These are phyloP conservation scores for Polyporus arcularius DNA, from an alignment of 768 basidiomycete species.

Conservation along the genomic window DNA sequence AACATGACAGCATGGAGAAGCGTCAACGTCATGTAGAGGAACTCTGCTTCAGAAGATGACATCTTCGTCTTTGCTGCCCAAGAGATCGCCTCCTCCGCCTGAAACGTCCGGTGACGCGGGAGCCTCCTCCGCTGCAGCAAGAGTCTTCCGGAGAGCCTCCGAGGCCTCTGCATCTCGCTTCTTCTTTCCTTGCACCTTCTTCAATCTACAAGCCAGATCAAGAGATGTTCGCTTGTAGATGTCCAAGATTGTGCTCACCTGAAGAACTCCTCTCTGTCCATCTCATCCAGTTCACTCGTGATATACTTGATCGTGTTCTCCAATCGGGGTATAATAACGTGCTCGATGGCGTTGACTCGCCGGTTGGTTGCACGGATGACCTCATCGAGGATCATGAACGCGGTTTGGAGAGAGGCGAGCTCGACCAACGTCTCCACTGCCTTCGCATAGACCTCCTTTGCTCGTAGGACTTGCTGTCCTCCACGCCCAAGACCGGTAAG, in stretches of 20 bases:
- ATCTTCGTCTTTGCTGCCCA: conserved; percentile 88
- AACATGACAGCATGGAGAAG: not conserved
- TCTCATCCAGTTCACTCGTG: conserved; percentile 95
- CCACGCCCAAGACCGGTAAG: conserved; percentile 96
- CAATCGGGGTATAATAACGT: conserved; percentile 91
- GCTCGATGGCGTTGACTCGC: conserved; percentile 97
- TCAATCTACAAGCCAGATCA: conserved; percentile 55
- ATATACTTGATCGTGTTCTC: conserved; percentile 99
- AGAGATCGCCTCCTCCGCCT: conserved; percentile 56
- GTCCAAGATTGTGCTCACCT: conserved; percentile 46
- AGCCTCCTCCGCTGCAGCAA: conserved; percentile 14
- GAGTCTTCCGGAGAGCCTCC: conserved; percentile 23
- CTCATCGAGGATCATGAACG: conserved; percentile 97
- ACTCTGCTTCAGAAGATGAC: conserved; percentile 74
- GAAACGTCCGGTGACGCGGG: conserved; percentile 32
- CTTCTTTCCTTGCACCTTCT: conserved; percentile 98
- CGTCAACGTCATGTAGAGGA: not conserved
- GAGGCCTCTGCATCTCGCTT: conserved; percentile 65
- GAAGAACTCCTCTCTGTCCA: conserved; percentile 97
- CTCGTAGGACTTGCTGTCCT: conserved; percentile 91
- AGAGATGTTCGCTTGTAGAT: not conserved
- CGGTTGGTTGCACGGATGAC: conserved; percentile 99
- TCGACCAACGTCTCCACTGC: conserved; percentile 97
- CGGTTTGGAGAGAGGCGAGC: conserved; percentile 94
- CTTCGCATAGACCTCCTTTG: conserved; percentile 98